Evolutionary conservation across 306 rosid genomes (phyloP).

Genomic region (Lathyrus sativus): DNA sequence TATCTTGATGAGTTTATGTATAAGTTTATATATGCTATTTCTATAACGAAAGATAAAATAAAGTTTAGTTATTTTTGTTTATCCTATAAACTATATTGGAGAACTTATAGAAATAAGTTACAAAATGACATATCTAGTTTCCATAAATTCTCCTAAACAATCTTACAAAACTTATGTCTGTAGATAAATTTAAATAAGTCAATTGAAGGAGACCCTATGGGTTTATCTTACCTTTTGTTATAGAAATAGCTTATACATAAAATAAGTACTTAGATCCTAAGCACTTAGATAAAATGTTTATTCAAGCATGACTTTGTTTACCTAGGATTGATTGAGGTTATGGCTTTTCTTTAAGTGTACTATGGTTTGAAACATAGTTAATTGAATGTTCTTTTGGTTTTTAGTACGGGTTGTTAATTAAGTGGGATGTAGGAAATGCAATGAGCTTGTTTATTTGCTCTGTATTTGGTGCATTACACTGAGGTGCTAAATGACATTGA

Average conservation of each 20-base stretch:
- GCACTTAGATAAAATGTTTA: neutral
- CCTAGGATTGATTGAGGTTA: neutral
- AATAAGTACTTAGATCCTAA: too few species aligned
- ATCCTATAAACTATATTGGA: neutral
- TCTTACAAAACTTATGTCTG: too few species aligned
- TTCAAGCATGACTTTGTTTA: neutral
- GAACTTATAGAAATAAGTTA: too few species aligned
- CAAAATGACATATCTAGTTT: too few species aligned
- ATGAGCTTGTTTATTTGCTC: slow-evolving; percentile 10
- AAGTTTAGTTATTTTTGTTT: too few species aligned
- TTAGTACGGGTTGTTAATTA: neutral
- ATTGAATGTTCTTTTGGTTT: slow-evolving; percentile 19
- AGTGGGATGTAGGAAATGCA: neutral
- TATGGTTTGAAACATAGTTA: slow-evolving; percentile 7
- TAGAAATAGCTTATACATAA: neutral
- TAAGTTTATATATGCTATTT: too few species aligned
- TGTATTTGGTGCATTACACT: neutral
- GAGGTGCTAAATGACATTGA: slow-evolving; percentile 4
- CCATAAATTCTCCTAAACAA: too few species aligned
- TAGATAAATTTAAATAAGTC: too few species aligned
- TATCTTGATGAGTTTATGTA: too few species aligned
- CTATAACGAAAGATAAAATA: too few species aligned
- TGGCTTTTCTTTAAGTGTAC: neutral
- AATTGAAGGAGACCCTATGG: too few species aligned
- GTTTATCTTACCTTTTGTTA: too few species aligned